Evolutionary conservation across 2,329 filamentous ascomycete genomes (phyloP), one percentile per base, ranked within the genome.

Genomic region (Ophiostoma himal-ulmi): DNA sequence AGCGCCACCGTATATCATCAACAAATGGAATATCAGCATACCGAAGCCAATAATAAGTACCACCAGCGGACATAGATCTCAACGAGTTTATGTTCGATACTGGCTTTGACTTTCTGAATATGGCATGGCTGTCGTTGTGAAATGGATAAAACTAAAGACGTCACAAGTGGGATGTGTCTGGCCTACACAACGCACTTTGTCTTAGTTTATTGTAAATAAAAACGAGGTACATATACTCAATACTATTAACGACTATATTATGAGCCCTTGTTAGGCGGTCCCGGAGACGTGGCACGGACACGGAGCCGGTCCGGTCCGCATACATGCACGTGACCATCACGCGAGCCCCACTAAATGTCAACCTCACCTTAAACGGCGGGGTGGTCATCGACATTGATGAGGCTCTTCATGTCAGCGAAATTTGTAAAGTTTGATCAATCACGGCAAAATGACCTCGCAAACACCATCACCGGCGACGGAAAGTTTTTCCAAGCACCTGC

Each of bases 401-500:
- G 60, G 60, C 60, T 64, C 39, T 64, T 37, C 30, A 8, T 37
- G 11, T 34, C 4, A 11, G 14, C 3, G 14, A 62, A 7, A 36
- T 34, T 20, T 20, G n/a, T 36, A 2, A 20, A 34, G 22, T 20
- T 7, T 8, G 36, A 20, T 20, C 26, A 62, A 34, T 34, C 0
- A 36, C 14, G 22, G 2, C 7, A 37, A 65, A 37, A 65, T 65
- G 62, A 6, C 36, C 13, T 39, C 62, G 2, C 20, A 20, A 22
- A 26, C 20, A 5, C 62, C 62, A 39, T 65, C 62, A 3, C 20
- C 62, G 36, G 62, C 62, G n/a, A 65, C 62, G 20, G 34, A 10
- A 4, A 39, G 20, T 10, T 22, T 71, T 11, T 57, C 44, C 5
- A 14, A 60, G 69, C 70, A 70, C 60, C 36, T 71, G 13, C 36